phyloP scores from a whole-genome alignment of 148 eudicot genomes.

The Agrostemma githago region DNA sequence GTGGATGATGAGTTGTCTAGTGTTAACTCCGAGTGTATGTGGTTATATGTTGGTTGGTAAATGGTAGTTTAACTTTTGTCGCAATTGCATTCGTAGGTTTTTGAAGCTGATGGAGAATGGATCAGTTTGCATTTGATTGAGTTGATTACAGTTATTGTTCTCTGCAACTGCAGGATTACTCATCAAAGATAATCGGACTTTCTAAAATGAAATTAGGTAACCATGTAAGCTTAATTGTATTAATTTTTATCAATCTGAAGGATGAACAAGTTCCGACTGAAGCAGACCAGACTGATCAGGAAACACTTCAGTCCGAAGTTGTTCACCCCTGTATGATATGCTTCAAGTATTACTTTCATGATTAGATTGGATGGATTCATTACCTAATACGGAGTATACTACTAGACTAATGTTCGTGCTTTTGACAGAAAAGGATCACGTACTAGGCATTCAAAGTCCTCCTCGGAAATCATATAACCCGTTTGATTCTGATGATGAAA shows the following conservation, averaged over 20 bases:
- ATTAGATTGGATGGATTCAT: background rate
- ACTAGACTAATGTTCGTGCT: background rate
- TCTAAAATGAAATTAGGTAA: slow-evolving; percentile 44
- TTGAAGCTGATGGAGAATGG: slow-evolving; percentile 15
- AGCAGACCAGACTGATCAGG: background rate
- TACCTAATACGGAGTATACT: background rate
- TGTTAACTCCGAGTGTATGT: background rate
- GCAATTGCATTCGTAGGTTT: slow-evolving; percentile 15
- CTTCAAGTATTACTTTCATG: background rate
- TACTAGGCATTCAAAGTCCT: slow-evolving; percentile 26
- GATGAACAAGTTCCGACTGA: too few relatives aligned
- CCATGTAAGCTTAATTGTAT: background rate
- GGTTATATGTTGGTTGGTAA: background rate
- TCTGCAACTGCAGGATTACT: slow-evolving; percentile 3
- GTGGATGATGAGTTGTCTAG: background rate
- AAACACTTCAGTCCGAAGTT: background rate
- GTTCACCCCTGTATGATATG: background rate
- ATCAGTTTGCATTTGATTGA: slow-evolving; percentile 9
- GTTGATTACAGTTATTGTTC: background rate
- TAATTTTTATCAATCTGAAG: background rate
- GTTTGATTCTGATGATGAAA: slow-evolving; percentile 44
- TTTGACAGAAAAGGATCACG: slow-evolving; percentile 37
- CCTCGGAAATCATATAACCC: slow-evolving; percentile 47
- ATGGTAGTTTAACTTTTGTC: background rate
- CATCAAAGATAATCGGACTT: background rate